Evolutionary conservation across 2,329 filamentous ascomycete genomes (phyloP), one percentile per base, ranked within the genome.

Genomic region (Penicillium sp.): DNA sequence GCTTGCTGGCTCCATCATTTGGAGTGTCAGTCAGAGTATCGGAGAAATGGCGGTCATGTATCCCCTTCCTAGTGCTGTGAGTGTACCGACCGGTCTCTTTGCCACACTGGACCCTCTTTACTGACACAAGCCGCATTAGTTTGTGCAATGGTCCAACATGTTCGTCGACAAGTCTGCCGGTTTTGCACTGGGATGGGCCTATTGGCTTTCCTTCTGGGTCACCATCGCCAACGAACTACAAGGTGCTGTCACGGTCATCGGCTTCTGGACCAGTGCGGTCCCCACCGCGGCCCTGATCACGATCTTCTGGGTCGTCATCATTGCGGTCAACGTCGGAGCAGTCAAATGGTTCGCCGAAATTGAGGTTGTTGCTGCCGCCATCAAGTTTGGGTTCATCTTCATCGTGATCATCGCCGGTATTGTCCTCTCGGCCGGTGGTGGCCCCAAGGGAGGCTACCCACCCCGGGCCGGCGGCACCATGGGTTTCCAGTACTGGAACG

Each of bases 341-440:
- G 71, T 74, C 29, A 65, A 53, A 6, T 43, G 70, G 29, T 74
- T 73, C 39, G 71, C 65, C 3, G 71, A 75, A 43, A 65, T 71
- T 9, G 72, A 75, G 45, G 70, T 73, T 13, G 44, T 69, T 4
- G 59, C 63, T 23, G 69, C 68, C 5, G 59, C 61, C 2, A 68
- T 74, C 51, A 75, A 75, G 44, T 71, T 74, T 25, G 60, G 64
- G 21, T 73, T 71, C 69, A 72, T 74, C 37, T 65, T 74, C 38
- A 62, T 73, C 16, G 68, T 73, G 47, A 73, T 75, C 47, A 64
- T 73, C 32, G 69, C 68, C 11, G 57, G 15, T 44, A 57, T 64
- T 51, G 64, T 72, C 31, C 62, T 72, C 23, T 69, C 68, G 8
- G 70, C 70, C n/a, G 70, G 70, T 6, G 69, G 69, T 7, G 69